Percentiles rank a stretch among this genome's conserved stretches.
Evolutionary conservation across 352 stramenopile species (phyloP).

Genomic region (Globisporangium cylindrosporum): DNA sequence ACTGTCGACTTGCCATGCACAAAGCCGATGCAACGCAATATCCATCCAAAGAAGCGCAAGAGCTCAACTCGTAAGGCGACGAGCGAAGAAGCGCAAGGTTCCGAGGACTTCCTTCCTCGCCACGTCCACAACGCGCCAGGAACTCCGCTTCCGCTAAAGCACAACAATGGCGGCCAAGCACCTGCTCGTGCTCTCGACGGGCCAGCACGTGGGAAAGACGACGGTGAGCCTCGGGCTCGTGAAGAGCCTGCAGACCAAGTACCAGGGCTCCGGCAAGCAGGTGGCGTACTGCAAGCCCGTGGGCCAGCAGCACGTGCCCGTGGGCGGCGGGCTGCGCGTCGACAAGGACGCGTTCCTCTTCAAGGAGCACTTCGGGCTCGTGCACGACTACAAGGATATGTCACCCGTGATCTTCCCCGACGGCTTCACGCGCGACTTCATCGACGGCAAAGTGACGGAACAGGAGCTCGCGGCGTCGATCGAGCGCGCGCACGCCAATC

Average conservation of each 20-base stretch:
- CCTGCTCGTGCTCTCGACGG: constrained; percentile 86
- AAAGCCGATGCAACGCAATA: not conserved
- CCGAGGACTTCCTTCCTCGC: not conserved
- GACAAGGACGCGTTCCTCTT: constrained; percentile 94
- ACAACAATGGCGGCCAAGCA: constrained; percentile 55
- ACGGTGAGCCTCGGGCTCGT: constrained; percentile 94
- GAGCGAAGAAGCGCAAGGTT: constrained; percentile 3
- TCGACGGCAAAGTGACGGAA: constrained; percentile 94
- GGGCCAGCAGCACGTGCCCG: constrained; percentile 91
- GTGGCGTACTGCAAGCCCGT: constrained; percentile 96
- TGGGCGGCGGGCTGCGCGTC: constrained; percentile 81
- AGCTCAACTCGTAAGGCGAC: not conserved
- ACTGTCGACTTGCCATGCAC: not conserved
- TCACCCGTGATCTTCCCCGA: constrained; percentile 96
- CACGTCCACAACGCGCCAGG: not conserved
- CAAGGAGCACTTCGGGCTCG: constrained; percentile 95
- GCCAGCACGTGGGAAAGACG: constrained; percentile 98
- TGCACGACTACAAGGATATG: constrained; percentile 97
- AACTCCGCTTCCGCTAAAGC: not conserved
- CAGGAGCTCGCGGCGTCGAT: constrained; percentile 82
- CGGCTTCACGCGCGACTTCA: constrained; percentile 96
- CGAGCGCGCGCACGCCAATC: constrained; percentile 65
- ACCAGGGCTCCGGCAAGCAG: constrained; percentile 57
- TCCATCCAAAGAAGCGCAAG: not conserved
- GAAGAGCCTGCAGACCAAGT: constrained; percentile 91